Conservation (phyloP, 129 eudicot genomes). For the Rutidosis leptorrhynchoides region DNA sequence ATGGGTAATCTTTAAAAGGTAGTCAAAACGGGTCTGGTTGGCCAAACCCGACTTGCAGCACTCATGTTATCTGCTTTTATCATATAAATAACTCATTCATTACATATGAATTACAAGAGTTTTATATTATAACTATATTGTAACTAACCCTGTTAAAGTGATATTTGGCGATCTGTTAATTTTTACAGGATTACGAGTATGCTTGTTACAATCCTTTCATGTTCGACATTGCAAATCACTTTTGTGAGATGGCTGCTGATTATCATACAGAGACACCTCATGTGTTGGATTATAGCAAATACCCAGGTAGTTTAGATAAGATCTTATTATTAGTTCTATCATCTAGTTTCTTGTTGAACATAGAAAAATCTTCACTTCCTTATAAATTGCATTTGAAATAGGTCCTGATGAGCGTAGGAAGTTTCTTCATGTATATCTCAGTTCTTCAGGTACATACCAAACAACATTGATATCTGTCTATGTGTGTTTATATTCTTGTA, state of each 20-base stretch:
- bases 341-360: conserved; percentile 8
- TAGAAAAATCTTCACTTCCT: conserved; percentile 13
- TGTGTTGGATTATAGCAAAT: conserved; percentile 71
- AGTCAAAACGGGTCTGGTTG: not conserved
- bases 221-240: conserved; percentile 92
- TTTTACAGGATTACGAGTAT: conserved; percentile 90
- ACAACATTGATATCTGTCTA: not conserved
- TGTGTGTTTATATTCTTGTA: not conserved
- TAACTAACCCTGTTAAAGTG: not conserved
- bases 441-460: conserved; percentile 60
- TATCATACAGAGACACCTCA: conserved; percentile 97
- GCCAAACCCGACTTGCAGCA: not conserved
- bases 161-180: not conserved
- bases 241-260: conserved; percentile 98
- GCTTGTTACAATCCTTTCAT: conserved; percentile 84
- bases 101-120: not conserved
- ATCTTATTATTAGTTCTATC: conserved; percentile 1
- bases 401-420: conserved; percentile 65
- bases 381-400: conserved; percentile 28
- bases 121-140: not conserved
- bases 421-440: conserved; percentile 54
- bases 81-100: not conserved
- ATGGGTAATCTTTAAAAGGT: not conserved
- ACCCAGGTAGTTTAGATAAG: conserved; percentile 57
- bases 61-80: not conserved